Base-by-base conservation (phyloP, 805 yeast genomes). In the Starmerella apicola region DNA sequence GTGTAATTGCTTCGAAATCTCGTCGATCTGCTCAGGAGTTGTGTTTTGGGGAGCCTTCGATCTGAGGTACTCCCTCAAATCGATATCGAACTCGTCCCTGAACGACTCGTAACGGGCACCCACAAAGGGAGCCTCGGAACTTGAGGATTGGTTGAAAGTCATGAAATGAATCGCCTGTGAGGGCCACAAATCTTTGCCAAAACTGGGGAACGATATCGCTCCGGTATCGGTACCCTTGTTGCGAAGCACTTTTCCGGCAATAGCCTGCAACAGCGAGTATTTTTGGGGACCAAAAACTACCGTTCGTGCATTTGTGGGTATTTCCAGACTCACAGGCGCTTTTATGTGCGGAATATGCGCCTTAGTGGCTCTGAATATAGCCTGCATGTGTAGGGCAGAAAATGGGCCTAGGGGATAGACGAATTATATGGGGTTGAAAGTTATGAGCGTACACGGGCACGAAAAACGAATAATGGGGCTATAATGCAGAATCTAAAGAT, bases 31-130 rank as follows among this genome's bases (percentile, higher is more conserved):
- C 26, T 62, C 58, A 29, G 61, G 60, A 55, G 74, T 68, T 15
- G 76, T 69, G 12, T 24, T 23, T 16, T 36, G 31, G 20, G 48
- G 51, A 3, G 43, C 44, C 51, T 70, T 61, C 37, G 56, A 74
- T 71, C 17, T 40, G 22, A 79, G 69, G 15, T 81, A 70, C 39
- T 74, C 62, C 17, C 66, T 67, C 15, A 85, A 72, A 10, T 79
- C 74, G 47, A 73, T 76, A 56, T 88, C 95, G 47, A 79, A 77
- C 43, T 74, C 84, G 46, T 88, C 96, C 44, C 86, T 79, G 56
- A 73, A 82, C 40, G 74, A 74, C 60, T 88, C 98, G 55, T 83
- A 88, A 38, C 98, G 61, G 1, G 97, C 95, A 37, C 94, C 77
- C 26, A 88, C 51, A 63, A 86, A 94, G 0, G 85, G 81, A 7